Percentiles rank a stretch among this genome's conserved stretches.
phyloP scores from a whole-genome alignment of 805 yeast genomes.

The Debaryomyces maramus region DNA sequence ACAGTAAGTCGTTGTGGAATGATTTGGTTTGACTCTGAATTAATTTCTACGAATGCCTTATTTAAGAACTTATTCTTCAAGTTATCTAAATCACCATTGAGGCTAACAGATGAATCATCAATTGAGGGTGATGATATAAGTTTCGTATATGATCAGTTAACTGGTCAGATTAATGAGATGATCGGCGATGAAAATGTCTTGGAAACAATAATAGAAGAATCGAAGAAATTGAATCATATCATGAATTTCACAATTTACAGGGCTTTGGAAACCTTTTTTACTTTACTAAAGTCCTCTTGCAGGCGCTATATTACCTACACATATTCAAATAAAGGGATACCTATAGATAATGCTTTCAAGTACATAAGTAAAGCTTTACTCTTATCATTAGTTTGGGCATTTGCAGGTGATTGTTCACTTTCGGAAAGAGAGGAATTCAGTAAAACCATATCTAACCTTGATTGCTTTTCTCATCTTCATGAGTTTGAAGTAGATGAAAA shows the following conservation, averaged over 20 bases:
- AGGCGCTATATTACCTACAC: conserved; percentile 17
- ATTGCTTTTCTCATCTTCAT: conserved; percentile 14
- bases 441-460: conserved; percentile 18
- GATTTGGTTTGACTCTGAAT: conserved; percentile 60
- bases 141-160: conserved; percentile 13
- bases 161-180: not conserved
- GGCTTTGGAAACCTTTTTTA: conserved; percentile 37
- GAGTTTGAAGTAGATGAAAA: not conserved
- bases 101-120: conserved; percentile 8
- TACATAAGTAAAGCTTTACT: conserved; percentile 35
- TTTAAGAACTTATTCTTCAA: conserved; percentile 17
- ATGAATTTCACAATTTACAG: conserved; percentile 48
- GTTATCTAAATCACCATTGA: conserved; percentile 13
- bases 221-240: conserved; percentile 43
- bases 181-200: not conserved
- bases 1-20: conserved; percentile 92
- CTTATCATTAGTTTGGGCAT: conserved; percentile 58
- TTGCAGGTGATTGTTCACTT: conserved; percentile 55
- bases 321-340: conserved; percentile 9
- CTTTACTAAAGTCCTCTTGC: conserved; percentile 39
- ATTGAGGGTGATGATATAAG: conserved; percentile 6
- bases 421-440: conserved; percentile 42
- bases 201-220: conserved; percentile 17
- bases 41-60: conserved; percentile 18
- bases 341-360: conserved; percentile 21